Conservation (phyloP, 768 basidiomycete genomes). For the Boletellus sp. region DNA sequence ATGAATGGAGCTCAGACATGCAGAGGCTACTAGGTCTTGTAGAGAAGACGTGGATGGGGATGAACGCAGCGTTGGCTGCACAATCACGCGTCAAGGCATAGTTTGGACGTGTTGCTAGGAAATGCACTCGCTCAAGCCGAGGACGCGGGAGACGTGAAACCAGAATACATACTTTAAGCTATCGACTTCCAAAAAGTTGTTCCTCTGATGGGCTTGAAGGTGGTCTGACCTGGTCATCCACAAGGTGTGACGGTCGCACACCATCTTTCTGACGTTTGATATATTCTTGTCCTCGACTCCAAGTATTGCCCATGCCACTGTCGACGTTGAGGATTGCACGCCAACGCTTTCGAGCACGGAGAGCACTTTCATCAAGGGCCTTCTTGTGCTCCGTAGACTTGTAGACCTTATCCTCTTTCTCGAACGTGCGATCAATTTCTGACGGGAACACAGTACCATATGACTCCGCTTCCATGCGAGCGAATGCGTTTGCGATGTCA, state of each 20-base stretch:
- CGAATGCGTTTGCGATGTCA: slow-evolving; percentile 70
- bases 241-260: slow-evolving; percentile 61
- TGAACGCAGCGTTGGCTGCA: slow-evolving; percentile 86
- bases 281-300: slow-evolving; percentile 76
- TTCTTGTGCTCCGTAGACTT: slow-evolving; percentile 55
- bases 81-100: slow-evolving; percentile 58
- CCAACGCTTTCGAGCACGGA: slow-evolving; percentile 73
- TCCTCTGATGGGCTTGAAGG: slow-evolving; percentile 22
- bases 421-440: slow-evolving; percentile 58
- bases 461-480: slow-evolving; percentile 73
- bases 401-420: slow-evolving; percentile 58
- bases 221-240: slow-evolving; percentile 35
- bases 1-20: slow-evolving; percentile 98
- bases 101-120: slow-evolving; percentile 18
- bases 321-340: slow-evolving; percentile 55
- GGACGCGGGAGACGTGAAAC: not conserved
- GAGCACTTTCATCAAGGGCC: slow-evolving; percentile 55
- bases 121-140: slow-evolving; percentile 2
- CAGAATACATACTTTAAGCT: slow-evolving; percentile 6
- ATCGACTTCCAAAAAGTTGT: slow-evolving; percentile 19
- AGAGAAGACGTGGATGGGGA: slow-evolving; percentile 99
- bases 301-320: slow-evolving; percentile 42
- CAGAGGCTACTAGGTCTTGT: slow-evolving; percentile 85
- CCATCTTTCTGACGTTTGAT: slow-evolving; percentile 69
- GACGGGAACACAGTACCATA: slow-evolving; percentile 67